Evolutionary conservation across 441 rosid species (phyloP), one percentile per base, ranked within the genome.

Genomic region (Monsonia emarginata): DNA sequence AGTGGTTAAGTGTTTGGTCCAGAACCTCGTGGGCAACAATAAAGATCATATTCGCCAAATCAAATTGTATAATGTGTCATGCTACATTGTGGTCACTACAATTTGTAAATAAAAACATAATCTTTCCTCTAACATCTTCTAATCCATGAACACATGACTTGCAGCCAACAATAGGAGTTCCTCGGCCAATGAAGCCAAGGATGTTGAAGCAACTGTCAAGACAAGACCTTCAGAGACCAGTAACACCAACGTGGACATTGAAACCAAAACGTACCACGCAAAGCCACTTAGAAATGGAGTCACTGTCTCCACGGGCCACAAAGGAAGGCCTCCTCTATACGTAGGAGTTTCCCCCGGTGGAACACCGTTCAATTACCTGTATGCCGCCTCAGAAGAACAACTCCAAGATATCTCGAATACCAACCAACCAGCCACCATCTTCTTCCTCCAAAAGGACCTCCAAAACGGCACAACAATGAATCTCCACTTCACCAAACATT

Each of bases 401-500:
- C 78, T 86, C 21, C 88, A 75, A 14, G 89, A 85, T 21, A 68
- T 80, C 54, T n/a, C n/a, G n/a, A n/a, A n/a, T n/a, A 84, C 85
- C 9, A 83, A 42, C 48, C 9, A 76, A 16, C n/a, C n/a, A n/a
- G 81, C 73, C 2, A 83, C 89, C 6, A 72, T 86, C 11, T 89
- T 89, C 74, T 89, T 89, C 85, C 65, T 86, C 77, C 94, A 87
- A 65, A 85, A 85, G 64, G 88, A 89, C 64, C 14, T 89, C 75
- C 75, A 81, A 22, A 74, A 76, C 0, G 78, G 86, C 24, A 82
- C 74, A 30, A 52, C 67, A 6, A 79, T 89, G 89, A 79, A 72
- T 69, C 61, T 92, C 58, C 65, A 81, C 58, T 89, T 92, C 81
- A 69, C 78, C 2, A 63, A 71, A 68, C 78, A 64, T 65, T 59